These are phyloP conservation scores for Yarrowia sp. DNA, from an alignment of 805 yeast genomes.

Conservation along the genomic window DNA sequence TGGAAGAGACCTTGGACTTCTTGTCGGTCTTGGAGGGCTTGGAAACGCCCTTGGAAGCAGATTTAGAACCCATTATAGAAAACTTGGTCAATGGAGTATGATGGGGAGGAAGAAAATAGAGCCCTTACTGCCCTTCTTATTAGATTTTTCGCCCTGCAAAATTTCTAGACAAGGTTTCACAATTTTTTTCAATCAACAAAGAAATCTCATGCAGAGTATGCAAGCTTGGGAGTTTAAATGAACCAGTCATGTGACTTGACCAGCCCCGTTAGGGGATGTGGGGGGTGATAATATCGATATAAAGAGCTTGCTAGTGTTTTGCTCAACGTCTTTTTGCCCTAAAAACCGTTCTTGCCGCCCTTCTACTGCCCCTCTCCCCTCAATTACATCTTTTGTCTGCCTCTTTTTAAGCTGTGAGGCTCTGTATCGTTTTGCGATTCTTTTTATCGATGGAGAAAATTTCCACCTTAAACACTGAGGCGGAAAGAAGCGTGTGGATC, in stretches of 20 bases:
- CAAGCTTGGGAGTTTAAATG: not conserved
- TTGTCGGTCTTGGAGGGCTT: constrained; percentile 39
- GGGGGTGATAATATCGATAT: too few species aligned
- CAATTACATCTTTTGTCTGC: not conserved
- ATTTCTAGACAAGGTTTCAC: constrained; percentile 32
- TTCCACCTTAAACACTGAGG: constrained; percentile 11
- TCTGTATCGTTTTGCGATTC: constrained; percentile 1
- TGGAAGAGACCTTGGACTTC: constrained; percentile 40
- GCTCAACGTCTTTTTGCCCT: not conserved
- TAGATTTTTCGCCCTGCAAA: constrained; percentile 14
- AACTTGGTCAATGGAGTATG: not conserved
- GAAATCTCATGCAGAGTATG: constrained; percentile 22
- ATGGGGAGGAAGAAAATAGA: constrained; percentile 14
- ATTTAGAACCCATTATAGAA: constrained; percentile 37
- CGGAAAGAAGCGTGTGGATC: constrained; percentile 26
- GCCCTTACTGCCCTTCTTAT: constrained; percentile 28
- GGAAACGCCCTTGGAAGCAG: constrained; percentile 38
- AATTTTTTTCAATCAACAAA: constrained; percentile 35
- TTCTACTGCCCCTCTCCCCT: too few species aligned
- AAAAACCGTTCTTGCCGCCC: not conserved
- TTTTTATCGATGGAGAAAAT: constrained; percentile 27
- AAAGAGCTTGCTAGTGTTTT: not conserved
- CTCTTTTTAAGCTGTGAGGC: constrained; percentile 13
- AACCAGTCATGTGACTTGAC: constrained; percentile 20
- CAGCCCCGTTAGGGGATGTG: not conserved